phyloP scores from a whole-genome alignment of 768 basidiomycete genomes.

The Lentinula lateritia region DNA sequence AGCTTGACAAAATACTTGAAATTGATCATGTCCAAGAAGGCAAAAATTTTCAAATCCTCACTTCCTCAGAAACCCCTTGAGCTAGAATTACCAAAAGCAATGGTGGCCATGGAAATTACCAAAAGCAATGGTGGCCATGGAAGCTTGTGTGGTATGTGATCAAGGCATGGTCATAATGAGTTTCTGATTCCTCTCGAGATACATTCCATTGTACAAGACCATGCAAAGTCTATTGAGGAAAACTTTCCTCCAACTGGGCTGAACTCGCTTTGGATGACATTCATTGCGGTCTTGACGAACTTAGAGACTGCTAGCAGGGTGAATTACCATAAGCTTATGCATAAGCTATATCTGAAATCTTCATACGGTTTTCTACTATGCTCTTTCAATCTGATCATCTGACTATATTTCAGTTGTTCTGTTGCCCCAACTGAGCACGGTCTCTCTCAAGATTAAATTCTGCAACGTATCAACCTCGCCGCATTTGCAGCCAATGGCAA shows the following conservation, averaged over 20 bases:
- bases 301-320: too few species aligned
- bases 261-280: too few species aligned
- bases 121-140: not conserved
- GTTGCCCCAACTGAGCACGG: too few species aligned
- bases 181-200: not conserved
- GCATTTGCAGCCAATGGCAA: too few species aligned
- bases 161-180: not conserved
- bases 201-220: not conserved
- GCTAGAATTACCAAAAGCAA: not conserved
- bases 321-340: too few species aligned
- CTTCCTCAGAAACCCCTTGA: not conserved
- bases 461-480: too few species aligned
- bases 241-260: not conserved
- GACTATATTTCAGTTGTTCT: too few species aligned
- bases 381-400: too few species aligned
- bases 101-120: not conserved
- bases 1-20: not conserved
- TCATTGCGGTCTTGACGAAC: too few species aligned
- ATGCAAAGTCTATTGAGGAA: not conserved
- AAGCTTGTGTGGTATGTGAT: not conserved
- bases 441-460: too few species aligned
- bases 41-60: not conserved
- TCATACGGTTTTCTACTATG: too few species aligned
- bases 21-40: not conserved
- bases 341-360: too few species aligned